These are phyloP conservation scores for Lipomyces anomalus DNA, from an alignment of 805 yeast species.

Conservation along the genomic window DNA sequence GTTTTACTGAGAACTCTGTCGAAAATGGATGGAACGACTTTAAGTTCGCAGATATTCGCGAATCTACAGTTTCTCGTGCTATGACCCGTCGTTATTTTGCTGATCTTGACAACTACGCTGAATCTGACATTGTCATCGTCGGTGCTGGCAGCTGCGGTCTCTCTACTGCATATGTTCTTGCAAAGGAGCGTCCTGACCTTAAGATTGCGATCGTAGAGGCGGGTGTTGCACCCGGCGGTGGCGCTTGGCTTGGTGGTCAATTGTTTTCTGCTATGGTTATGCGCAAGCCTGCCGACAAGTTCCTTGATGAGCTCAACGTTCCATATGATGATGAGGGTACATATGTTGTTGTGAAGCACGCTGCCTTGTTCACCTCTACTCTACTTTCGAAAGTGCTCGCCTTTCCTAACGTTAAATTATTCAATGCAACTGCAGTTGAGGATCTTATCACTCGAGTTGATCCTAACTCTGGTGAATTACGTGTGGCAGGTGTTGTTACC, in stretches of 20 bases:
- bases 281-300: conserved; percentile 72
- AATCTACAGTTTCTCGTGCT: conserved; percentile 72
- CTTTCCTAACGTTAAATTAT: conserved; percentile 69
- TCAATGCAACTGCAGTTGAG: conserved; percentile 77
- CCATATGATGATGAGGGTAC: conserved; percentile 76
- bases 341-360: conserved; percentile 74
- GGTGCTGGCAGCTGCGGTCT: conserved; percentile 79
- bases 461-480: conserved; percentile 48
- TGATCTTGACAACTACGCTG: conserved; percentile 68
- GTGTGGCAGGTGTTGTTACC: conserved; percentile 75
- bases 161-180: conserved; percentile 68
- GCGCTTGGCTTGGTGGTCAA: conserved; percentile 74
- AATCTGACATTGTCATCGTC: conserved; percentile 65
- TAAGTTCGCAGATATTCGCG: conserved; percentile 66
- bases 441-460: conserved; percentile 69
- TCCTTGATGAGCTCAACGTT: conserved; percentile 57
- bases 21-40: conserved; percentile 57
- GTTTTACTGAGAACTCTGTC: conserved; percentile 7
- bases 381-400: conserved; percentile 60
- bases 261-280: conserved; percentile 71
- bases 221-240: conserved; percentile 74
- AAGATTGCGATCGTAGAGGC: conserved; percentile 71
- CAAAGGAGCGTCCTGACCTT: conserved; percentile 67
- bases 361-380: conserved; percentile 70
- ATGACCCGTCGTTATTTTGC: conserved; percentile 71